These are phyloP conservation scores for Macaranga tanarius DNA, from an alignment of 441 rosid genomes.

Conservation along the genomic window DNA sequence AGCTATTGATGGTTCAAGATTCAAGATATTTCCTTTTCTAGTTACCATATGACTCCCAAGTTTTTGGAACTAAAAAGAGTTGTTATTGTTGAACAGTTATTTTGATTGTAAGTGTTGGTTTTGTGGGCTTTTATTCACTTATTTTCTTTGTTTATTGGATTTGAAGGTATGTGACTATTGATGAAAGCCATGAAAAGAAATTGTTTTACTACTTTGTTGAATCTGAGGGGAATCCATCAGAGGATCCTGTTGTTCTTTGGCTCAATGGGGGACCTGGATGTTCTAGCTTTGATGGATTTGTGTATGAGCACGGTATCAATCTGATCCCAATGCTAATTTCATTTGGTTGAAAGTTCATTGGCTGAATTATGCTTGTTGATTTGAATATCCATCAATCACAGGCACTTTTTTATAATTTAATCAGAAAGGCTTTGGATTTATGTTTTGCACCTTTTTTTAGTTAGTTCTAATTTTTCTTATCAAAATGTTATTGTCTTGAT, in stretches of 20 bases:
- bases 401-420: background rate
- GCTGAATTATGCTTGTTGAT: background rate
- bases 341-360: background rate
- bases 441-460: too few relatives aligned
- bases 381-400: background rate
- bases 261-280: conserved; percentile 56
- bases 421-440: background rate
- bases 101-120: background rate
- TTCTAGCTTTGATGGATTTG: conserved; percentile 45
- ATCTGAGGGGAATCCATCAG: conserved; percentile 39
- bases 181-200: conserved; percentile 43
- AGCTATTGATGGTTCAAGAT: background rate
- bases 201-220: conserved; percentile 48
- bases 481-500: background rate
- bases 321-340: too few relatives aligned
- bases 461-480: background rate
- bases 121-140: conserved; percentile 10
- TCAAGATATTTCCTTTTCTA: background rate
- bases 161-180: conserved; percentile 67
- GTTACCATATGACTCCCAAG: background rate
- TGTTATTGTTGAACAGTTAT: background rate
- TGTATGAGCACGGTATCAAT: conserved; percentile 44
- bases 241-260: conserved; percentile 50
- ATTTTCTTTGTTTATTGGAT: conserved; percentile 1
- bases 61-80: conserved; percentile 5